phyloP scores from a whole-genome alignment of 371 early-diverging fungal species.

The Apophysomyces sp. region DNA sequence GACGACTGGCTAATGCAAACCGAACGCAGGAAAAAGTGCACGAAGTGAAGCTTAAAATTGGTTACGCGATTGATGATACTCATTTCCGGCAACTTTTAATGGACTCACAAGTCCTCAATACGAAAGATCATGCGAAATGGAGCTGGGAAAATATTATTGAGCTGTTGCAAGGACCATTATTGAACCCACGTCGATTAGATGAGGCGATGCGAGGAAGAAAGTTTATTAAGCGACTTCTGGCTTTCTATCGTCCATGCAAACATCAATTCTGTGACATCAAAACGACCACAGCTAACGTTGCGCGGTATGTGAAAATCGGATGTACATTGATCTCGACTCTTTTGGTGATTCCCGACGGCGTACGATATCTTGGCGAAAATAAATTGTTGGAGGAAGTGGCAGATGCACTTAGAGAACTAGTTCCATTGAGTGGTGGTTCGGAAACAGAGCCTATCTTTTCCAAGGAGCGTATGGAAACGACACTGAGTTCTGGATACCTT shows the following conservation, averaged over 20 bases:
- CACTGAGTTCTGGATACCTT: conserved; percentile 79
- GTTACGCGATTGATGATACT: conserved; percentile 77
- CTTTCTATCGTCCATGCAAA: conserved; percentile 77
- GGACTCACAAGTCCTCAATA: conserved; percentile 73
- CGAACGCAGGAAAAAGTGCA: conserved; percentile 58
- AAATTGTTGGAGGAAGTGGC: conserved; percentile 68
- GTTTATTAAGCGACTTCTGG: conserved; percentile 72
- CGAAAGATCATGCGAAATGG: conserved; percentile 83
- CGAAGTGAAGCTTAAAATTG: conserved; percentile 66
- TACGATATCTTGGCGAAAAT: conserved; percentile 68
- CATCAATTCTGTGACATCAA: conserved; percentile 73
- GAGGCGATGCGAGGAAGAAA: conserved; percentile 77
- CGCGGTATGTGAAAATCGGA: conserved; percentile 59
- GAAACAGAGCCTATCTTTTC: conserved; percentile 77
- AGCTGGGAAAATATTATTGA: conserved; percentile 79
- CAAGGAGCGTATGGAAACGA: conserved; percentile 71
- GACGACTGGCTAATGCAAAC: conserved; percentile 18
- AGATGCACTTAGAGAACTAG: conserved; percentile 69
- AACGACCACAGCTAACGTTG: conserved; percentile 45
- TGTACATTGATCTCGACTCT: conserved; percentile 66
- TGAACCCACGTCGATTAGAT: conserved; percentile 72
- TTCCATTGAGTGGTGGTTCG: conserved; percentile 48
- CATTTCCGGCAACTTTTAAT: conserved; percentile 65
- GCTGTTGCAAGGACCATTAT: conserved; percentile 74
- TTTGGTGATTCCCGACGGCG: conserved; percentile 63